phyloP scores from a whole-genome alignment of 2,329 filamentous ascomycete species.

The Didymella pinodella region DNA sequence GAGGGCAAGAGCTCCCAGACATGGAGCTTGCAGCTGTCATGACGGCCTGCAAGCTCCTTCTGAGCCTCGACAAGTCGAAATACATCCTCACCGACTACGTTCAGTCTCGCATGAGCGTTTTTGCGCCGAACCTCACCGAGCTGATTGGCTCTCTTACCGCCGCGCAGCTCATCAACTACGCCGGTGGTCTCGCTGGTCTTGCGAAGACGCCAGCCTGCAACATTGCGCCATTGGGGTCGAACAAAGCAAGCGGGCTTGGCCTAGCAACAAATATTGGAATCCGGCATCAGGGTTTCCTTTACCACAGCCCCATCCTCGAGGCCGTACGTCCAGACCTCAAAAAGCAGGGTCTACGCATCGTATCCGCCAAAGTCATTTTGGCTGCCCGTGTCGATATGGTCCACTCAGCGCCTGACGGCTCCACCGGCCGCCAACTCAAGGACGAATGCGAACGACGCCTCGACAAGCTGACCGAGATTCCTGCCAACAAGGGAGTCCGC shows the following conservation, averaged over 20 bases:
- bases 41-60: conserved; percentile 83
- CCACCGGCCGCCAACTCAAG: conserved; percentile 81
- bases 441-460: conserved; percentile 83
- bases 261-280: conserved; percentile 93
- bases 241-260: conserved; percentile 80
- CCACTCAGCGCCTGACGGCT: conserved; percentile 81
- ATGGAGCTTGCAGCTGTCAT: conserved; percentile 77
- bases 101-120: conserved; percentile 94
- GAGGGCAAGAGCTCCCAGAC: conserved; percentile 78
- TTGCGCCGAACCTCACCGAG: conserved; percentile 90
- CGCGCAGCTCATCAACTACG: conserved; percentile 94
- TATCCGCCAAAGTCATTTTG: conserved; percentile 91
- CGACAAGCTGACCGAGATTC: conserved; percentile 90
- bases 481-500: conserved; percentile 85
- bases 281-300: conserved; percentile 91
- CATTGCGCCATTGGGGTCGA: conserved; percentile 86
- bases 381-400: conserved; percentile 89
- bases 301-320: conserved; percentile 87
- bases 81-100: conserved; percentile 90
- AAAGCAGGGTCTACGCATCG: conserved; percentile 92
- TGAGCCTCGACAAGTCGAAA: conserved; percentile 88
- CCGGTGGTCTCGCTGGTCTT: conserved; percentile 85
- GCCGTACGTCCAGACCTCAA: conserved; percentile 86
- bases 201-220: conserved; percentile 95
- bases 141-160: conserved; percentile 92